phyloP scores from a whole-genome alignment of 2,329 filamentous ascomycete genomes.

The Scytalidium lignicola region DNA sequence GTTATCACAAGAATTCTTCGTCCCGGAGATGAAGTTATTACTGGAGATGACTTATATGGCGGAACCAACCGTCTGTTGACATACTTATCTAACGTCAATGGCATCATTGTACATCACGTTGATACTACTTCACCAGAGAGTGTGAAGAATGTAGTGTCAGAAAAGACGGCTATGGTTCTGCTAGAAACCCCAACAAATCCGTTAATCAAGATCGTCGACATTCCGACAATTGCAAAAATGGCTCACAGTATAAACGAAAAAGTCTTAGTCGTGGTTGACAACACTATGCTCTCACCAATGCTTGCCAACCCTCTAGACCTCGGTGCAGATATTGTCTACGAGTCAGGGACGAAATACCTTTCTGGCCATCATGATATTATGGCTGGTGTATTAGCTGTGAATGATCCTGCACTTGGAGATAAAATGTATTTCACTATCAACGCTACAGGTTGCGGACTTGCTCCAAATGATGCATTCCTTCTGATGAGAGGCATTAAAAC shows the following conservation, averaged over 20 bases:
- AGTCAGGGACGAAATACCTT: conserved; percentile 96
- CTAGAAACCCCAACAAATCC: conserved; percentile 97
- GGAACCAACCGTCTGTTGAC: conserved; percentile 91
- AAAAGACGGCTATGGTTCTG: conserved; percentile 90
- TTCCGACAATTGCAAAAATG: conserved; percentile 69
- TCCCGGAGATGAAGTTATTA: conserved; percentile 94
- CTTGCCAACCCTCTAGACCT: conserved; percentile 90
- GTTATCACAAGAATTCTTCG: conserved; percentile 88
- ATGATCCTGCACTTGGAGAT: conserved; percentile 75
- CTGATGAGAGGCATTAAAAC: conserved; percentile 96
- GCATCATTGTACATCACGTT: conserved; percentile 92
- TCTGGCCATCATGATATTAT: conserved; percentile 98
- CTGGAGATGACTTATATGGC: conserved; percentile 94
- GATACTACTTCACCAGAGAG: conserved; percentile 78
- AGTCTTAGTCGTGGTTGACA: conserved; percentile 88
- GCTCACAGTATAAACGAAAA: conserved; percentile 73
- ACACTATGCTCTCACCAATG: conserved; percentile 97
- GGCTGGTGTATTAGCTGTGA: conserved; percentile 93
- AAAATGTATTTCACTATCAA: conserved; percentile 97
- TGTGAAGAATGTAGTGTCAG: conserved; percentile 62
- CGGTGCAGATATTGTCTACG: conserved; percentile 93
- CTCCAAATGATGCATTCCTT: conserved; percentile 93
- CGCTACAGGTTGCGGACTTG: conserved; percentile 86
- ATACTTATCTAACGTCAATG: conserved; percentile 82
- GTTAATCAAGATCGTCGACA: conserved; percentile 95